Evolutionary conservation across 768 basidiomycete genomes (phyloP).

Genomic region (Lactarius sp.): DNA sequence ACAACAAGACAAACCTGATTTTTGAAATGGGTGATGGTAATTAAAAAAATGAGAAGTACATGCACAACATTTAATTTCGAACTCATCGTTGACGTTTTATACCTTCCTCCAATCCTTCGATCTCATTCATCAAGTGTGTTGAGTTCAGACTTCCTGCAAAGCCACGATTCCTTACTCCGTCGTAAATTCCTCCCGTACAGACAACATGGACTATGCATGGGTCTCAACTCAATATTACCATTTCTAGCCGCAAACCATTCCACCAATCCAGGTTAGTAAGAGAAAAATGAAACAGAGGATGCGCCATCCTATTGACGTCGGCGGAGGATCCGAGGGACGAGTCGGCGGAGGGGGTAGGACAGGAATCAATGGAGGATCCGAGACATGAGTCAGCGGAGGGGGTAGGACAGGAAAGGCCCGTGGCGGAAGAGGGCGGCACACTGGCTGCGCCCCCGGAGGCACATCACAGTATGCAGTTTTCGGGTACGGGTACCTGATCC

Average conservation of each 20-base stretch:
- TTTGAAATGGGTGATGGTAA: too few relatives aligned
- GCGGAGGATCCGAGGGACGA: not conserved
- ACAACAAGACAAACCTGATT: too few relatives aligned
- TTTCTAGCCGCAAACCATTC: conserved; percentile 23
- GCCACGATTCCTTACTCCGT: too few relatives aligned
- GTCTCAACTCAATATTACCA: too few relatives aligned
- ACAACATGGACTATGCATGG: too few relatives aligned
- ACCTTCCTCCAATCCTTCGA: too few relatives aligned
- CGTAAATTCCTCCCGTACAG: too few relatives aligned
- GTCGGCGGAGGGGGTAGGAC: conserved; percentile 22
- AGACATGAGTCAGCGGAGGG: not conserved
- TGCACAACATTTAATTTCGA: too few relatives aligned
- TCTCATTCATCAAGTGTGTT: too few relatives aligned
- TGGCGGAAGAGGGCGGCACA: conserved; percentile 42
- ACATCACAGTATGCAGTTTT: conserved; percentile 31
- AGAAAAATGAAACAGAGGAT: not conserved
- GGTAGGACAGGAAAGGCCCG: conserved; percentile 27
- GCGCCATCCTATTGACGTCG: conserved; percentile 33
- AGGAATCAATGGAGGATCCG: conserved; percentile 14
- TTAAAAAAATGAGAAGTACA: too few relatives aligned
- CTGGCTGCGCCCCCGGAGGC: conserved; percentile 35
- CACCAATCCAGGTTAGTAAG: not conserved
- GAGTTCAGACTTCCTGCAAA: too few relatives aligned
- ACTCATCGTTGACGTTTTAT: too few relatives aligned
- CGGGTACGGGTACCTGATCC: conserved; percentile 39